Evolutionary conservation across 495 filamentous ascomycete genomes (phyloP).

Genomic region (Penicillium turbatum): DNA sequence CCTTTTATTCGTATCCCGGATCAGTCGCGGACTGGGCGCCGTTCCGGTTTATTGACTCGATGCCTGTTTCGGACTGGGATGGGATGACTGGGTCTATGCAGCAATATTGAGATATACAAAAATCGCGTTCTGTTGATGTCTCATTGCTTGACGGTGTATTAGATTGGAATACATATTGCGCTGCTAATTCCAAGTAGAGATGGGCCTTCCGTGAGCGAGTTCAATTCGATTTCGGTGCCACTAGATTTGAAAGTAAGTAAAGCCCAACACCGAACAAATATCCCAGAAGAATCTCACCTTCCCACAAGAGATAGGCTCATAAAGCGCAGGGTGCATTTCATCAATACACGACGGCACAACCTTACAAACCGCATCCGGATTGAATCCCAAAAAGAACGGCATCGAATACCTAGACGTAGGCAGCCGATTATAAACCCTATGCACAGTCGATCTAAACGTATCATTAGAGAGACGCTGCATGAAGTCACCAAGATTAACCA

Average conservation of each 20-base stretch:
- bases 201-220: conserved; percentile 36
- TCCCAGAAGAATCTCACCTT: conserved; percentile 25
- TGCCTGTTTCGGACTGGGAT: conserved; percentile 5
- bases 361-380: conserved; percentile 40
- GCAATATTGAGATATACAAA: neutral
- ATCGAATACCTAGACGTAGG: conserved; percentile 51
- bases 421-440: conserved; percentile 50
- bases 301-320: conserved; percentile 55
- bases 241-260: conserved; percentile 14
- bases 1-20: neutral
- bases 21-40: conserved; percentile 9
- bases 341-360: conserved; percentile 52
- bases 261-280: neutral
- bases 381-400: conserved; percentile 57
- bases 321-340: conserved; percentile 49
- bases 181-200: neutral
- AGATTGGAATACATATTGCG: neutral
- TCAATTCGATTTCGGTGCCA: conserved; percentile 40
- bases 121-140: neutral
- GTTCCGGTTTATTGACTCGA: conserved; percentile 9
- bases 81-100: conserved; percentile 1
- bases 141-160: neutral
- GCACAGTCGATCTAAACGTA: conserved; percentile 55
- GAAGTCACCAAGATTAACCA: conserved; percentile 66
- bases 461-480: conserved; percentile 60